Evolutionary conservation across 1,139 yeast species (phyloP).

Genomic region (Zygosaccharomyces pseudobailii): DNA sequence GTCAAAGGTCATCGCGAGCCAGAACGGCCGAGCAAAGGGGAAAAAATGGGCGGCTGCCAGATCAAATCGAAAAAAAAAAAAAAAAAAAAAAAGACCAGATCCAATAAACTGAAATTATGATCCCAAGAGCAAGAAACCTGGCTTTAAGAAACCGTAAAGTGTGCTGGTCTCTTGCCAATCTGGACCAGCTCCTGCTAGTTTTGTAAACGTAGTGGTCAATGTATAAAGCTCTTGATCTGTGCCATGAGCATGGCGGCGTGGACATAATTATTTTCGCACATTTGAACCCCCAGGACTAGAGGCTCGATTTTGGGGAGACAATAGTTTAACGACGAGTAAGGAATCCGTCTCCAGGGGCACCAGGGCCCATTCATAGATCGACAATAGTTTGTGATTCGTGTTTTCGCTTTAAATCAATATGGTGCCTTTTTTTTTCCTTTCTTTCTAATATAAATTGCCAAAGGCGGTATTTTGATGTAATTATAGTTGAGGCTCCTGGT

Average conservation of each 20-base stretch:
- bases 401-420: not conserved
- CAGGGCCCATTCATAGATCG: not conserved
- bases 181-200: not conserved
- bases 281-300: too few species aligned
- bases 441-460: conserved; percentile 1
- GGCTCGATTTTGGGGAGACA: too few species aligned
- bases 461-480: not conserved
- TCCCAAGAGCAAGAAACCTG: not conserved
- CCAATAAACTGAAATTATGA: not conserved
- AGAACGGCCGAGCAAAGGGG: not conserved
- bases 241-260: not conserved
- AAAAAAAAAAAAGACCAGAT: not conserved
- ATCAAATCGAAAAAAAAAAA: not conserved
- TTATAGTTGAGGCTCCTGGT: not conserved
- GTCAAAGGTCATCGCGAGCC: conserved; percentile 1
- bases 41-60: conserved; percentile 5
- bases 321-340: not conserved
- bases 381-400: conserved; percentile 1
- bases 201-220: not conserved
- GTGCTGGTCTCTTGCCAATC: not conserved
- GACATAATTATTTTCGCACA: too few species aligned
- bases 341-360: not conserved
- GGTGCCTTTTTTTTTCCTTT: not conserved
- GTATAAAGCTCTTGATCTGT: not conserved
- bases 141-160: not conserved